These are phyloP conservation scores for Thielaviopsis euricoi DNA, from an alignment of 2,329 filamentous ascomycete species.

Conservation along the genomic window DNA sequence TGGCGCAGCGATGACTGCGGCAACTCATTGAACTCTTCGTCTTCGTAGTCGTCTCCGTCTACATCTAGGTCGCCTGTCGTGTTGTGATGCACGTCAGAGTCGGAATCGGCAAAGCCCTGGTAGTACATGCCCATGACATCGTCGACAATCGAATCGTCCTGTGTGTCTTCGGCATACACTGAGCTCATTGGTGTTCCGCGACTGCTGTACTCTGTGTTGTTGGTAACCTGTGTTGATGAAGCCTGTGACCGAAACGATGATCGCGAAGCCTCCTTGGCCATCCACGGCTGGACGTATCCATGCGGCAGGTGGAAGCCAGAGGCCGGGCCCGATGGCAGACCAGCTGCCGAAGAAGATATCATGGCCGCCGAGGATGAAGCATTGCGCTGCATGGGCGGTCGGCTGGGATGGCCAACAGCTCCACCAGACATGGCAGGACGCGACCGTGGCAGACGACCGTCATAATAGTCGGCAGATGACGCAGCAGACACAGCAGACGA, in stretches of 20 bases:
- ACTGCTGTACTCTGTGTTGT: constrained; percentile 69
- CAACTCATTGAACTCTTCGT: constrained; percentile 6
- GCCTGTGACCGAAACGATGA: constrained; percentile 40
- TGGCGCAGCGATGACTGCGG: not conserved
- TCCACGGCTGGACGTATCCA: constrained; percentile 27
- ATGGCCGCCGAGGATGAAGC: not conserved
- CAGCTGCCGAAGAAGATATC: constrained; percentile 1
- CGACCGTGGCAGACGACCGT: constrained; percentile 17
- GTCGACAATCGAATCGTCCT: constrained; percentile 45
- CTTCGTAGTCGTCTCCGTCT: constrained; percentile 14
- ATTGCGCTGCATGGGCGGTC: not conserved
- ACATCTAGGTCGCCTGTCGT: constrained; percentile 18
- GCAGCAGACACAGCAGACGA: constrained; percentile 27
- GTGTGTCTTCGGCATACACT: constrained; percentile 28
- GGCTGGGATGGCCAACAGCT: not conserved
- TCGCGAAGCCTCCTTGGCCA: constrained; percentile 34
- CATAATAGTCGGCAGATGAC: constrained; percentile 25
- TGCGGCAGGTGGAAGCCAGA: not conserved
- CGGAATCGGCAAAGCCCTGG: constrained; percentile 36
- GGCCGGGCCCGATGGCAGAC: not conserved
- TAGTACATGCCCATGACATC: constrained; percentile 58
- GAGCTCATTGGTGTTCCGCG: constrained; percentile 59
- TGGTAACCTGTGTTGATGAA: constrained; percentile 40
- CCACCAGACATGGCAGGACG: not conserved
- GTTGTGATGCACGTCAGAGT: constrained; percentile 15